A percentile compares a stretch with the other conserved stretches of the same genome.
phyloP scores from a whole-genome alignment of 306 rosid genomes.

The Casuarina glauca region DNA sequence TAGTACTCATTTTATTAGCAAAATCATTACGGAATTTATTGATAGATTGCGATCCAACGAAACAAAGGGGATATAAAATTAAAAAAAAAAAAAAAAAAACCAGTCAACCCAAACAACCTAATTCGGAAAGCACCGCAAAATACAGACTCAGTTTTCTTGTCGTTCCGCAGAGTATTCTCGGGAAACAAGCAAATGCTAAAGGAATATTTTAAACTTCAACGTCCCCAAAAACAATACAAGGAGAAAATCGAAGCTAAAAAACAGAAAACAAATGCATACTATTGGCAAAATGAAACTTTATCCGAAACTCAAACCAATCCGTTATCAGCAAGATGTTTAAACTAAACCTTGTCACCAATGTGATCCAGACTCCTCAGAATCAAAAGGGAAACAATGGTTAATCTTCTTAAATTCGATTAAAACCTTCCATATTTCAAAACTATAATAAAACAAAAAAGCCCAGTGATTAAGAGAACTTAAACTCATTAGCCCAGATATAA shows the following conservation, averaged over 20 bases:
- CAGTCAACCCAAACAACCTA: no score
- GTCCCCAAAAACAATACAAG: not conserved
- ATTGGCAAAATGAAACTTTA: not conserved
- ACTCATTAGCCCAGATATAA: slow-evolving; percentile 1
- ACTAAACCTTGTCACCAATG: not conserved
- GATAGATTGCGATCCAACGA: not conserved
- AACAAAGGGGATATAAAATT: not conserved
- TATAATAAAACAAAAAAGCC: not conserved
- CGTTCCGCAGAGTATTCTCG: slow-evolving; percentile 15
- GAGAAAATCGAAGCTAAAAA: no score
- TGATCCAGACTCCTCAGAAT: not conserved
- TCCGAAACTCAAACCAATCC: not conserved
- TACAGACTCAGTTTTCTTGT: not conserved
- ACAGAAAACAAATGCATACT: not conserved
- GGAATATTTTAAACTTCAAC: not conserved
- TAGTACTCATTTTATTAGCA: not conserved
- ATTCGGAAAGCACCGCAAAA: not conserved
- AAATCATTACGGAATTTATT: not conserved
- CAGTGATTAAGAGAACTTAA: not conserved
- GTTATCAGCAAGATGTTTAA: not conserved
- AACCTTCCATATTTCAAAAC: not conserved
- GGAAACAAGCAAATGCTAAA: slow-evolving; percentile 8
- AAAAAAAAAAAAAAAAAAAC: no score
- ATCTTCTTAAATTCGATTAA: not conserved
- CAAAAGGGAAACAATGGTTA: not conserved